Base-by-base conservation (phyloP, 345 rosid genomes). In the Eucalyptus brandiana region DNA sequence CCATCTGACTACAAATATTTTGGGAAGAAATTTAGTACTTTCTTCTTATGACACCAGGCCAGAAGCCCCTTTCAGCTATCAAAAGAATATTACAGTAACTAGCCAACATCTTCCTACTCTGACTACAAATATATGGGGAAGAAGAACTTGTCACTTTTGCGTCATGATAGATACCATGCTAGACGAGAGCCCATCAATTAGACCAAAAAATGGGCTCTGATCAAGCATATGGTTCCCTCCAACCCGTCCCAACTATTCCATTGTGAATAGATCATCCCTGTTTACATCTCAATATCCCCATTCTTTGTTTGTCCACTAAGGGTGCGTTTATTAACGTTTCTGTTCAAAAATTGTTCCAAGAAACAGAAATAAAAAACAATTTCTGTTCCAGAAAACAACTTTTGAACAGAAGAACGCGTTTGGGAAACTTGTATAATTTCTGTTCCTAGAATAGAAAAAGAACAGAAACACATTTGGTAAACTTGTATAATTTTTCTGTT, bases 361-460 rank as follows among this genome's bases (percentile, higher is more conserved):
- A 5, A 47, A 11, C 1, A 47, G 13, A 47, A 47, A 47, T 47
- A 47, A 47, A 47, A 47, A 47, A 47, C 13, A 1, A 47, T 47
- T 47, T 47, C 0, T 47, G 13, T 11, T 11, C 13, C 13, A 13
- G 12, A 47, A 1, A 47, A 47, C 1, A 47, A 47, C 0, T 47
- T 47, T 47, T 47, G 1, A 47, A 47, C 0, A 1, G 13, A 47
- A 47, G 4, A 47, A 47, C 0, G 48, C 13, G 1, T 47, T 47
- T 47, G 48, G 4, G 11, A 47, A 47, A 47, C 4, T 47, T 47
- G 4, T 47, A 47, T 47, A 47, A 47, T 47, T 47, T 47, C 4
- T 47, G 1, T 11, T 47, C 4, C 5, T 47, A 1, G 4, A 47
- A 47, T 47, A 47, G 48, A 47, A 47, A 47, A 47, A 47, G 4